These are phyloP conservation scores for Cochlearia excelsa DNA, from an alignment of 345 rosid genomes.

Conservation along the genomic window DNA sequence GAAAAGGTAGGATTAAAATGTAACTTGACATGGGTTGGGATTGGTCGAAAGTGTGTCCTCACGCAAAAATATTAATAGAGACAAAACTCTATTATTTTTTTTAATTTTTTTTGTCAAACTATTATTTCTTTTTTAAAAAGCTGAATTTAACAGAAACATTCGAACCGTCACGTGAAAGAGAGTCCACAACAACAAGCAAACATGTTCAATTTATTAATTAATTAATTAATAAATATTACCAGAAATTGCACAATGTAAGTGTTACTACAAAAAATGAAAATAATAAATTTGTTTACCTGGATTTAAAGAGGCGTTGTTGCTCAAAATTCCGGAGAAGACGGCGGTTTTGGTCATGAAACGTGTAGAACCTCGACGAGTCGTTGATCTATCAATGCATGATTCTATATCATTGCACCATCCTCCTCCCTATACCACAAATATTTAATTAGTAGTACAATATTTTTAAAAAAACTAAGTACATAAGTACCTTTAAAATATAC, in stretches of 20 bases:
- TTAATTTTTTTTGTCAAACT: neutral
- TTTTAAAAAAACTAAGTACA: neutral
- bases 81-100: conserved; percentile 3
- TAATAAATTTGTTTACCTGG: conserved; percentile 51
- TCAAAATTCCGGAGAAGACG: conserved; percentile 79
- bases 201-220: conserved; percentile 5
- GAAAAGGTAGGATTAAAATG: no score
- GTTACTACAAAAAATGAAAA: no score
- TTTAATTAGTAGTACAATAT: neutral
- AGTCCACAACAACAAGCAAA: conserved; percentile 32
- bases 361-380: conserved; percentile 75
- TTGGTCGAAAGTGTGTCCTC: no score
- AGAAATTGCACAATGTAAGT: no score
- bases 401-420: conserved; percentile 92
- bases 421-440: conserved; percentile 58
- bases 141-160: conserved; percentile 30
- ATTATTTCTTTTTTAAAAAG: neutral
- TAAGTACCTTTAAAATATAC: neutral
- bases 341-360: conserved; percentile 60
- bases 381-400: conserved; percentile 75
- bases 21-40: no score
- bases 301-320: conserved; percentile 69
- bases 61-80: neutral
- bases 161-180: conserved; percentile 35
- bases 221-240: neutral